phyloP scores from a whole-genome alignment of 1,284 basidiomycete species.

The Trichosporon coremiiforme region DNA sequence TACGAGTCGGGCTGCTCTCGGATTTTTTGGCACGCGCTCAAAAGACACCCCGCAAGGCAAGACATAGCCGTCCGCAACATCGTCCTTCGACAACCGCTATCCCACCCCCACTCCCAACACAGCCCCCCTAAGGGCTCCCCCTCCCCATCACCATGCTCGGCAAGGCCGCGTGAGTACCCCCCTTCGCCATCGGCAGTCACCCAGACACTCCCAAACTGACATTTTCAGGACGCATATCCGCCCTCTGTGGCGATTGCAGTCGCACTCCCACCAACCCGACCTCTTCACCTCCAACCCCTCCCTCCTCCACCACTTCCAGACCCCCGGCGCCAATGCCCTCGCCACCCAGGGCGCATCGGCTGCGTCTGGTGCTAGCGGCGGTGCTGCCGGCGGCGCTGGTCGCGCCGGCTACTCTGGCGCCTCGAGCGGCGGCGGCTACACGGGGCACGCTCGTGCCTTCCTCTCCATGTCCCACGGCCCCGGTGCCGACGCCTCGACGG shows the following conservation, averaged over 20 bases:
- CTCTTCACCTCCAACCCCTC: conserved; percentile 56
- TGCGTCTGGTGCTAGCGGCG: conserved; percentile 29
- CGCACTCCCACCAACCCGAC: conserved; percentile 41
- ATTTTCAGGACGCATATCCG: conserved; percentile 49
- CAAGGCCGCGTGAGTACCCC: conserved; percentile 50
- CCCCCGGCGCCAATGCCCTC: conserved; percentile 35
- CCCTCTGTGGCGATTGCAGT: conserved; percentile 50
- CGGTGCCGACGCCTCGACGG: conserved; percentile 38
- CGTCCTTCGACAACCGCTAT: not conserved
- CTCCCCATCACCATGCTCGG: conserved; percentile 43
- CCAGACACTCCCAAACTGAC: conserved; percentile 16
- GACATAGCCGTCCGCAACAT: conserved; percentile 9
- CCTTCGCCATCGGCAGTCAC: not conserved
- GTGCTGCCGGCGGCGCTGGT: conserved; percentile 41
- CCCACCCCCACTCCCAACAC: conserved; percentile 14
- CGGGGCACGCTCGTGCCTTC: conserved; percentile 53
- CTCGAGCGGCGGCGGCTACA: conserved; percentile 46
- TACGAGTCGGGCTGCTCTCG: conserved; percentile 16
- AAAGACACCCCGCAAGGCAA: not conserved
- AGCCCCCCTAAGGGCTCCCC: conserved; percentile 19
- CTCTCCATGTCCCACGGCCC: conserved; percentile 44
- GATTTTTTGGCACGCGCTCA: conserved; percentile 18
- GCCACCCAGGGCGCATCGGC: conserved; percentile 36
- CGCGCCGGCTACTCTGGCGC: conserved; percentile 45
- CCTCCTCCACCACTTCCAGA: conserved; percentile 52